Evolutionary conservation across 2,329 filamentous ascomycete species (phyloP).

Genomic region (Fusarium stilboides): DNA sequence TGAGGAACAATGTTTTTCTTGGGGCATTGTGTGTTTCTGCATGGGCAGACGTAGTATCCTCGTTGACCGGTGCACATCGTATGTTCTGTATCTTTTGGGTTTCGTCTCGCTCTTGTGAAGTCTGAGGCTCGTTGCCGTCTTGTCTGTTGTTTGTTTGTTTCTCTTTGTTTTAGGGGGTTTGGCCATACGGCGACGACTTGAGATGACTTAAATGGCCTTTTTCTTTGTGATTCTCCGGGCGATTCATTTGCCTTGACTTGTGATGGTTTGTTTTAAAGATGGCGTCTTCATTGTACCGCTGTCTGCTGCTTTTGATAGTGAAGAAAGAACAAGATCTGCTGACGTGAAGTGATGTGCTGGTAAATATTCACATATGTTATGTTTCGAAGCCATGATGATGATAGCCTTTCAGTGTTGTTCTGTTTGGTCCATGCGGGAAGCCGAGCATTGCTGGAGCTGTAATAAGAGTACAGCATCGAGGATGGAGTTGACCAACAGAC

Average conservation of each 20-base stretch:
- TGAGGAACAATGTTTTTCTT: constrained; percentile 37
- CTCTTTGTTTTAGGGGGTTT: neutral
- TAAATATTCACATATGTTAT: neutral
- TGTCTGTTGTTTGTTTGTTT: neutral
- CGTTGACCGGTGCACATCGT: constrained; percentile 50
- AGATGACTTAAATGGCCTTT: neutral
- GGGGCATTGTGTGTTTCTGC: constrained; percentile 43
- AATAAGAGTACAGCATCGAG: constrained; percentile 15
- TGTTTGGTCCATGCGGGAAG: constrained; percentile 28
- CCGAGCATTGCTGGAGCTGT: constrained; percentile 26
- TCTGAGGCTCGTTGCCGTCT: neutral
- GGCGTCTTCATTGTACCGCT: neutral
- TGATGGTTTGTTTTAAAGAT: neutral
- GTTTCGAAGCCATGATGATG: neutral
- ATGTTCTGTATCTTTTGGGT: neutral
- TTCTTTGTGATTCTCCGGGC: neutral
- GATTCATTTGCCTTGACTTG: constrained; percentile 2
- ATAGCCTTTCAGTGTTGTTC: constrained; percentile 1
- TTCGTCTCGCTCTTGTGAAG: neutral
- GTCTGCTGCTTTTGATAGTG: neutral
- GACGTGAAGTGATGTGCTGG: neutral
- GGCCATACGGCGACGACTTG: neutral
- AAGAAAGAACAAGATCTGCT: neutral
- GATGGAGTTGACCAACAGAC: constrained; percentile 2
- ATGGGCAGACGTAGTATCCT: constrained; percentile 46